These are phyloP conservation scores for Quercus lobata DNA, from an alignment of 331 rosid genomes.

Conservation along the genomic window DNA sequence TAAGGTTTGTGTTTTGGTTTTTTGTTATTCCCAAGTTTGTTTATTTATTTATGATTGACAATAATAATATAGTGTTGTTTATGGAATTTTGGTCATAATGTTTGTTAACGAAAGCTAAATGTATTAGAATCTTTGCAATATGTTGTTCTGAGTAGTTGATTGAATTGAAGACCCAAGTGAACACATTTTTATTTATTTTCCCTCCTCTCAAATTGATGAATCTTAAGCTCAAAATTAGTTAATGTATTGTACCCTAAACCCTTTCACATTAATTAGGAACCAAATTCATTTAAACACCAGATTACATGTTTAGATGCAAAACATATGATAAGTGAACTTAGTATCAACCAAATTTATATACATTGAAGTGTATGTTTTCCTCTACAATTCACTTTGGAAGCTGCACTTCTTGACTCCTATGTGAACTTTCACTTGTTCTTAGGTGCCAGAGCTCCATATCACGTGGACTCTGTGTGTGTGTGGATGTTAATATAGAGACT, in stretches of 20 bases:
- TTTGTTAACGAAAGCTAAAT: background rate
- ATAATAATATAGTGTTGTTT: too few species aligned
- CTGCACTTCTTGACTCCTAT: background rate
- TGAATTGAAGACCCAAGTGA: background rate
- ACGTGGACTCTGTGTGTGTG: background rate
- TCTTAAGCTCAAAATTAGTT: too few species aligned
- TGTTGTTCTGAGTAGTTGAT: background rate
- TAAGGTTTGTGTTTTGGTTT: slow-evolving; percentile 45
- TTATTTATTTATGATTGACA: too few species aligned
- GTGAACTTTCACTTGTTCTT: background rate
- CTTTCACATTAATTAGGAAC: background rate
- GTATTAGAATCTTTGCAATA: background rate
- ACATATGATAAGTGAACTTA: background rate
- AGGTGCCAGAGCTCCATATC: background rate
- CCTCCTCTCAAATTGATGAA: background rate
- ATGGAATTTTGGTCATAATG: too few species aligned
- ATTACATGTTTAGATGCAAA: background rate
- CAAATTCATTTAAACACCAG: background rate
- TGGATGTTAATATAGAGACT: background rate
- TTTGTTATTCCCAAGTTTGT: background rate
- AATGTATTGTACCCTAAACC: background rate
- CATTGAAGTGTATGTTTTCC: slow-evolving; percentile 9
- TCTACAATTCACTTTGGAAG: background rate
- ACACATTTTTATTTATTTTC: background rate
- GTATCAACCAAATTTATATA: background rate